Base-by-base conservation (phyloP, 306 rosid genomes). In the Senna siamea region DNA sequence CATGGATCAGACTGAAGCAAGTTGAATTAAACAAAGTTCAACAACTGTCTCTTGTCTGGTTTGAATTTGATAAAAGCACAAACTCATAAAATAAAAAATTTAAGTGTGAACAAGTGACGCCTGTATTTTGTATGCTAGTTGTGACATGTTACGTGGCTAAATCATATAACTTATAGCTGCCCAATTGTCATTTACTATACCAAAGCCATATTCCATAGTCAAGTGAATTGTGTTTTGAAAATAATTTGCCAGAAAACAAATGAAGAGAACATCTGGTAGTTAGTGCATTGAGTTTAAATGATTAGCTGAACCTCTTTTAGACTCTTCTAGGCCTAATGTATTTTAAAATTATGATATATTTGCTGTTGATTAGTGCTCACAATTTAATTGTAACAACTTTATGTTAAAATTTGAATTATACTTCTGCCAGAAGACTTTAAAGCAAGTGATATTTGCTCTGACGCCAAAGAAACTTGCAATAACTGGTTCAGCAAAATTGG, bases 401-500 rank as follows among this genome's bases (percentile, higher is more conserved):
- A 50, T 48, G 69, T 61, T 67, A 38, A 52, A 59, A 50, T n/a
- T 78, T 78, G 43, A 64, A 46, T 77, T 75, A 66, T 69, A 69
- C 54, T 76, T 60, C 20, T 78, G 81, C 75, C 89, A 94, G 98
- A 84, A 37, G 89, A 83, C 84, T 89, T 94, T 50, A 57, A 81
- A 76, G 87, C 83, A 23, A 80, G 84, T 38, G 85, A 85, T 66
- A 52, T 94, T 51, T 85, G 93, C 80, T 79, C 78, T 28, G 91
- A 88, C 59, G 98, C 98, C 43, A 94, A 91, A 83, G 98, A 91
- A 89, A 94, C 98, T 74, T 94, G 98, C 86, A 64, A 88, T 69
- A 91, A 94, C 59, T 94, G 98, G 98, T 91, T 94, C 83, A 74
- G 86, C 86, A 94, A 94, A 87, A 89, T 94, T 79, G 98, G 97